Conservation (phyloP, 2,329 filamentous ascomycete species). For the Arthrobotrys sinensis region DNA sequence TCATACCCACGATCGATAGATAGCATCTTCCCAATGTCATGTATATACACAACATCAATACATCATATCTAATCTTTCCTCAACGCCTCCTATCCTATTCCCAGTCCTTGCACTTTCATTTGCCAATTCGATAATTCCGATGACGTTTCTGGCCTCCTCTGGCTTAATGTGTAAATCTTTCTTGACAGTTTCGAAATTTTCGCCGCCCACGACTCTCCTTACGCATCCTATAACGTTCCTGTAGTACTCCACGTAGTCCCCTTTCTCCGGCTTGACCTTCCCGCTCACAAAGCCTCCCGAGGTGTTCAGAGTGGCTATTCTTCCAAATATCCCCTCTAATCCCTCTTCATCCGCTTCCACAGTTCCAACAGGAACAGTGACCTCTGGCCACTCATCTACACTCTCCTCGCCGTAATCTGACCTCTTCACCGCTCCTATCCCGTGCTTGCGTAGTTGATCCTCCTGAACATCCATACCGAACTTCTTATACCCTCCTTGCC, state of each 20-base stretch:
- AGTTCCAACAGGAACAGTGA: conserved; percentile 60
- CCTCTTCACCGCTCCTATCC: conserved; percentile 14
- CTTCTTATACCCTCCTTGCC: conserved; percentile 68
- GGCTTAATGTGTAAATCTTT: conserved; percentile 58
- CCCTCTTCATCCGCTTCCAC: conserved; percentile 34
- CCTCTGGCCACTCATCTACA: conserved; percentile 59
- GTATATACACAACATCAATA: conserved; percentile 18
- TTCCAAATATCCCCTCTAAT: conserved; percentile 34
- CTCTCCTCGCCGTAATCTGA: conserved; percentile 46
- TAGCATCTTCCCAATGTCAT: not conserved
- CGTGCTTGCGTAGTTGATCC: conserved; percentile 37
- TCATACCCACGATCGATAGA: not conserved
- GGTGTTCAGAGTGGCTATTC: conserved; percentile 3
- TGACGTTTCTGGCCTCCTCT: conserved; percentile 63
- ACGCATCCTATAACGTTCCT: conserved; percentile 61
- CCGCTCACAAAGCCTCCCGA: conserved; percentile 31
- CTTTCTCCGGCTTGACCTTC: conserved; percentile 62
- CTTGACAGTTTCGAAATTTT: conserved; percentile 32
- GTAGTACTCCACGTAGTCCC: conserved; percentile 63
- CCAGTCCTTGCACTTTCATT: conserved; percentile 62
- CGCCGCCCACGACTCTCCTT: conserved; percentile 35
- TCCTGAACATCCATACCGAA: conserved; percentile 63
- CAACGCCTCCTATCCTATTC: conserved; percentile 61
- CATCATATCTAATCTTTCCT: conserved; percentile 23
- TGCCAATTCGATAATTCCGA: conserved; percentile 63